Evolutionary conservation across 176 grass and related monocot species (phyloP), one percentile per base, ranked within the genome.

Genomic region (Oryza punctata): DNA sequence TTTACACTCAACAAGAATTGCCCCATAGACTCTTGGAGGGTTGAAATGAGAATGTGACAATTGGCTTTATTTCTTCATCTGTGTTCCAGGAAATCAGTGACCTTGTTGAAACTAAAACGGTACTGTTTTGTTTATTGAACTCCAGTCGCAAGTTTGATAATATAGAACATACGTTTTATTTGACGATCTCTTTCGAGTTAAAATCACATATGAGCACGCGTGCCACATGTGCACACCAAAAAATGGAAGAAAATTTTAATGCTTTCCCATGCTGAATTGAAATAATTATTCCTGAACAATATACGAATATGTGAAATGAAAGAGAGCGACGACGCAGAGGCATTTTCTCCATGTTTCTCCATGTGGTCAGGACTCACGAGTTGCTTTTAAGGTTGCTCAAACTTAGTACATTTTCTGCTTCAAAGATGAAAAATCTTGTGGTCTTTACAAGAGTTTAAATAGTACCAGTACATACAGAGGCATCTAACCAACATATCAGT

Each of bases 21-120:
- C 2, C 79, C 61, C 61, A 40, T 78, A n/a, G 73, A 73, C 63
- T 0, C 7, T 6, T 78, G 61, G 73, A 77, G 78, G 73, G 88
- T 65, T 86, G 32, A 67, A 26, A 76, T 18, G 16, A 63, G 27
- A 69, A 30, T 21, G 11, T 30, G 54, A 21, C 21, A 23, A 23
- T n/a, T 60, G 54, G 21, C 0, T 23, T 60, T 23, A 60, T 68
- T 12, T 6, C 70, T 80, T 60, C 63, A 71, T 63, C 69, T 63
- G 10, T 69, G 49, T 80, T 82, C 15, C 15, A 33, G 46, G 28
- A 78, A 38, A 74, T 75, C 47, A 50, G 43, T 73, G 79, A 27
- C 74, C 60, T 73, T 46, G 33, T 27, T n/a, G 63, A 19, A 67
- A 14, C 21, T 26, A 76, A 82, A 77, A 86, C 14, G 44, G 9